These are phyloP conservation scores for Russula sp. DNA, from an alignment of 768 basidiomycete genomes.

Conservation along the genomic window DNA sequence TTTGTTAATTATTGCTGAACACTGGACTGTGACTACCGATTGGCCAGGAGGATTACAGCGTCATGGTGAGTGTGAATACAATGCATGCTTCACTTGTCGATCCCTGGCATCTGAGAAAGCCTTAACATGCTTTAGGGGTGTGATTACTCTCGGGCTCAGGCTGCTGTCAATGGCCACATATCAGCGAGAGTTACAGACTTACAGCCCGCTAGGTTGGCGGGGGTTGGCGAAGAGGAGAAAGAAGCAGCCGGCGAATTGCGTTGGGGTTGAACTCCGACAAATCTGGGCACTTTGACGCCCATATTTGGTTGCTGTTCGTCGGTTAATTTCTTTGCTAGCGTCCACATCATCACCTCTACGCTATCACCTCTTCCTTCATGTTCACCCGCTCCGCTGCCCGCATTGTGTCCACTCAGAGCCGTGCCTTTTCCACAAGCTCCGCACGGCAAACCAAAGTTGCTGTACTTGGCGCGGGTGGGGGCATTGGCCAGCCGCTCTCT, in stretches of 20 bases:
- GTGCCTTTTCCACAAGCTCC: constrained; percentile 71
- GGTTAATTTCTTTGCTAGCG: constrained; percentile 1
- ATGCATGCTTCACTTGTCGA: too few relatives aligned
- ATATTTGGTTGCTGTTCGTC: background rate
- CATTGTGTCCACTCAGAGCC: constrained; percentile 46
- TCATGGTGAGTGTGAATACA: too few relatives aligned
- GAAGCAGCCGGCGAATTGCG: constrained; percentile 4
- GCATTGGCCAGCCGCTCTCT: constrained; percentile 96
- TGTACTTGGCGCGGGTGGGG: constrained; percentile 97
- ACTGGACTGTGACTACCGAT: too few relatives aligned
- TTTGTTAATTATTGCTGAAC: too few relatives aligned
- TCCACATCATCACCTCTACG: background rate
- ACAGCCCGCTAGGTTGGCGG: background rate
- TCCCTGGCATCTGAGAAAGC: too few relatives aligned
- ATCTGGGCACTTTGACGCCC: background rate
- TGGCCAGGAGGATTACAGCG: too few relatives aligned
- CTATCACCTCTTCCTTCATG: constrained; percentile 41
- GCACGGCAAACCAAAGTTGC: constrained; percentile 80
- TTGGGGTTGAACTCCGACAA: background rate
- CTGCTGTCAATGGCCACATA: too few relatives aligned
- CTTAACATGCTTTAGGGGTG: too few relatives aligned
- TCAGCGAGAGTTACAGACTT: too few relatives aligned
- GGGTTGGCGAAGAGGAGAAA: background rate
- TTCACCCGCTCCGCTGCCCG: constrained; percentile 60
- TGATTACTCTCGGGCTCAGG: too few relatives aligned